Evolutionary conservation across 1,139 yeast species (phyloP).

Genomic region (Sugiyamaella castrensis): DNA sequence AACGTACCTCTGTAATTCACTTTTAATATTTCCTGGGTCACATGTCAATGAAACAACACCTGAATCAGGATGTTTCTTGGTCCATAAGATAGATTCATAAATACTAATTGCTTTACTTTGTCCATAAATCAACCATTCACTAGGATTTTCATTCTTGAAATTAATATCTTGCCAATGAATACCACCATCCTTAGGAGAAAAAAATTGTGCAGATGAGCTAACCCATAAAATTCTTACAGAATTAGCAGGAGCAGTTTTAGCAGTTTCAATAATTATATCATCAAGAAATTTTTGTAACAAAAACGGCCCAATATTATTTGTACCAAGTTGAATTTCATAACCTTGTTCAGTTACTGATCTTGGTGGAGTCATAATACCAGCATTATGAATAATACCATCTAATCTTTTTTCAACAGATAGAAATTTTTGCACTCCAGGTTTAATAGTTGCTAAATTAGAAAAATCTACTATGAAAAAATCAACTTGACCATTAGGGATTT

Average conservation of each 20-base stretch:
- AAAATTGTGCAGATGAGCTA: slow-evolving; percentile 43
- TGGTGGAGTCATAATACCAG: slow-evolving; percentile 50
- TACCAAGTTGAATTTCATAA: slow-evolving; percentile 51
- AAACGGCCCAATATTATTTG: slow-evolving; percentile 52
- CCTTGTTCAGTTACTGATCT: slow-evolving; percentile 45
- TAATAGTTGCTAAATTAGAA: slow-evolving; percentile 45
- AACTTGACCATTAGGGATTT: slow-evolving; percentile 28
- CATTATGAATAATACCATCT: slow-evolving; percentile 37
- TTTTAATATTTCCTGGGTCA: slow-evolving; percentile 47
- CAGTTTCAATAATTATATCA: slow-evolving; percentile 42
- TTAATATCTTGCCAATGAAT: slow-evolving; percentile 41
- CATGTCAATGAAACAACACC: slow-evolving; percentile 33
- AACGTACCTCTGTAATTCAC: slow-evolving; percentile 42
- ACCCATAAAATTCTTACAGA: slow-evolving; percentile 46
- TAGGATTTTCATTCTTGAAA: slow-evolving; percentile 13
- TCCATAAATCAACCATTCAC: slow-evolving; percentile 35
- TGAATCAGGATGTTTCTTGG: slow-evolving; percentile 32
- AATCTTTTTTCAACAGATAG: slow-evolving; percentile 31
- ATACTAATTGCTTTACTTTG: slow-evolving; percentile 49
- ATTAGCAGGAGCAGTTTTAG: slow-evolving; percentile 26
- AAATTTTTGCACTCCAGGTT: slow-evolving; percentile 41
- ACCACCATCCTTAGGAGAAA: slow-evolving; percentile 28
- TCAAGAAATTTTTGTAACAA: slow-evolving; percentile 48
- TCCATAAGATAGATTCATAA: slow-evolving; percentile 43
- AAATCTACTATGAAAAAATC: slow-evolving; percentile 40